Evolutionary conservation across 305 asterid species (phyloP).

Genomic region (Lippia alba): DNA sequence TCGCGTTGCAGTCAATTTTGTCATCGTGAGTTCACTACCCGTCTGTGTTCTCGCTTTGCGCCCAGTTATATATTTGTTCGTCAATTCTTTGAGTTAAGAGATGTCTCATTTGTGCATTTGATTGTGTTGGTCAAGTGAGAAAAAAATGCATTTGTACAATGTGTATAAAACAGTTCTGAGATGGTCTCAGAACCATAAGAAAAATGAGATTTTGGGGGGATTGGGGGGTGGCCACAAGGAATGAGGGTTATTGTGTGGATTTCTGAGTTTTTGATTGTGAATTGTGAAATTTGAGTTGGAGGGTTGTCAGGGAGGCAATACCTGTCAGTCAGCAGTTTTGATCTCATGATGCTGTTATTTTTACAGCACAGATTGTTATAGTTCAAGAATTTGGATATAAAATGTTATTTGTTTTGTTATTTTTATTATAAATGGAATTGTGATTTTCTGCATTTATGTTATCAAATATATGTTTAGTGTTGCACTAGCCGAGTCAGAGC

Average conservation of each 20-base stretch:
- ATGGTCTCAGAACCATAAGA: conserved; percentile 19
- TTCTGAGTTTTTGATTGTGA: conserved; percentile 38
- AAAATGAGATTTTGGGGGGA: conserved; percentile 13
- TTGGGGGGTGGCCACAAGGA: conserved; percentile 21
- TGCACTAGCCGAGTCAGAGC: too few species aligned
- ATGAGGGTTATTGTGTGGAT: conserved; percentile 29
- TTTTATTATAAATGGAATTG: conserved; percentile 2
- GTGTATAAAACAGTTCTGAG: conserved; percentile 44
- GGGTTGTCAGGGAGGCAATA: conserved; percentile 41
- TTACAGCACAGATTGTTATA: conserved; percentile 21
- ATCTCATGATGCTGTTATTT: conserved; percentile 34
- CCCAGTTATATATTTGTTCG: conserved; percentile 29
- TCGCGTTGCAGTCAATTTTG: conserved; percentile 66
- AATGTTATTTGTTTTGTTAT: conserved; percentile 35
- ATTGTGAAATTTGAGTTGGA: conserved; percentile 30
- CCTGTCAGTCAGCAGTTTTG: conserved; percentile 53
- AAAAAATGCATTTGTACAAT: conserved; percentile 35
- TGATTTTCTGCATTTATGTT: background rate
- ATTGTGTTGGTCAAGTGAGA: conserved; percentile 37
- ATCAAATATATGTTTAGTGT: too few species aligned
- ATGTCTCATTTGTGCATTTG: conserved; percentile 37
- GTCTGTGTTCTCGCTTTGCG: conserved; percentile 20
- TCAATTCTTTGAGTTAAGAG: conserved; percentile 41
- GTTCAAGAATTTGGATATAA: conserved; percentile 30
- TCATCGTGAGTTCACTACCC: conserved; percentile 37